Percentiles rank a stretch among this genome's conserved stretches.
Evolutionary conservation across 345 rosid species (phyloP).

Genomic region (Populus pruinosa): DNA sequence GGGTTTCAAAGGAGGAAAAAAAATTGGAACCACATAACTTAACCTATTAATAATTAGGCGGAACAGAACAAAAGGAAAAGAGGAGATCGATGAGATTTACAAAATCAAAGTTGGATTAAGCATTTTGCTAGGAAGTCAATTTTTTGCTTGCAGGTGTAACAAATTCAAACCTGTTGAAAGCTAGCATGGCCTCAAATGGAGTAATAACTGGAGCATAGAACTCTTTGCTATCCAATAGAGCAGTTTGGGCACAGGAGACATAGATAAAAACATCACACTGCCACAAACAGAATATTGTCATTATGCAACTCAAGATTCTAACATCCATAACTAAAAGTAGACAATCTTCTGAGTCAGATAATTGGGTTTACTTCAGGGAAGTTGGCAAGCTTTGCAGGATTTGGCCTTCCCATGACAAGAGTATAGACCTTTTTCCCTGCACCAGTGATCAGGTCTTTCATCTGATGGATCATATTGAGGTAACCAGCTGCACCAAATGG

Average conservation of each 20-base stretch:
- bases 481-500: constrained; percentile 72
- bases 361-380: constrained; percentile 67
- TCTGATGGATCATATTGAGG: constrained; percentile 79
- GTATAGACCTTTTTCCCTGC: constrained; percentile 85
- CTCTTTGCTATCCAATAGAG: constrained; percentile 89
- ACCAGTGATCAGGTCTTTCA: constrained; percentile 64
- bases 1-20: not conserved
- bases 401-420: constrained; percentile 91
- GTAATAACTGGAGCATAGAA: constrained; percentile 89
- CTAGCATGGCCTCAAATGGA: constrained; percentile 85
- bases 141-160: not conserved
- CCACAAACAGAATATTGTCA: constrained; percentile 13
- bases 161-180: constrained; percentile 64
- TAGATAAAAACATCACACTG: constrained; percentile 87
- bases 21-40: not conserved
- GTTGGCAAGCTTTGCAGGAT: constrained; percentile 94
- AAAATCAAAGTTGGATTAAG: not conserved
- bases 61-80: not conserved
- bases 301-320: not conserved
- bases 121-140: not conserved
- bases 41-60: not conserved
- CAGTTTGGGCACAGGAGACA: constrained; percentile 88
- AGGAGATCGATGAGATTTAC: not conserved
- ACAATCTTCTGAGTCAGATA: not conserved
- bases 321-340: constrained; percentile 6